Conservation (phyloP, 257 asterid species). For the Cruciata laevipes region DNA sequence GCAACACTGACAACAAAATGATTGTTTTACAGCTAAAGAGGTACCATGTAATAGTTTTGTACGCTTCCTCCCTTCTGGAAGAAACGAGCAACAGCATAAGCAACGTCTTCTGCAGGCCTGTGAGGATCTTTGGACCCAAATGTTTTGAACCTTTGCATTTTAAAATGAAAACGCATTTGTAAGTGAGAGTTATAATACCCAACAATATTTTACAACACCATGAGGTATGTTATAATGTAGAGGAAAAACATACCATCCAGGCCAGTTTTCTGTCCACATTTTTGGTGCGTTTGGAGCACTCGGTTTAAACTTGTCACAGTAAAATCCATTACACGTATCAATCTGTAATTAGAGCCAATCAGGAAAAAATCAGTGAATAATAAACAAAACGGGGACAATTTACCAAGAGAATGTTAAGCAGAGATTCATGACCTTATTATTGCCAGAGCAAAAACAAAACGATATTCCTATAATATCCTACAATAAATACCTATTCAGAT, state of each 20-base stretch:
- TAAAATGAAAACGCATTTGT: neutral
- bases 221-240: neutral
- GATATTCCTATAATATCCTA: no score
- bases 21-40: neutral
- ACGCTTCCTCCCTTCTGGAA: slow-evolving; percentile 94
- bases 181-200: neutral
- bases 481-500: no score
- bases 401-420: neutral
- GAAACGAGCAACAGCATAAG: slow-evolving; percentile 87
- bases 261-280: slow-evolving; percentile 98
- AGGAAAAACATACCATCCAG: slow-evolving; percentile 66
- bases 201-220: no score
- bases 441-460: no score
- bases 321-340: slow-evolving; percentile 84
- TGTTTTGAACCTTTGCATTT: slow-evolving; percentile 61
- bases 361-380: neutral
- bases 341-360: slow-evolving; percentile 36
- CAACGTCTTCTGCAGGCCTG: slow-evolving; percentile 91
- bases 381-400: slow-evolving; percentile 6
- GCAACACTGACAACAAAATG: neutral
- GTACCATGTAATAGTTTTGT: slow-evolving; percentile 91
- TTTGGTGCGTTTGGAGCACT: slow-evolving; percentile 68
- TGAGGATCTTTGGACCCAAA: slow-evolving; percentile 88
- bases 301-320: slow-evolving; percentile 80
- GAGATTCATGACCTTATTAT: neutral